Percentiles rank a stretch among this genome's conserved stretches.
These are phyloP conservation scores for Lepidium campestre DNA, from an alignment of 441 rosid genomes.

Conservation along the genomic window DNA sequence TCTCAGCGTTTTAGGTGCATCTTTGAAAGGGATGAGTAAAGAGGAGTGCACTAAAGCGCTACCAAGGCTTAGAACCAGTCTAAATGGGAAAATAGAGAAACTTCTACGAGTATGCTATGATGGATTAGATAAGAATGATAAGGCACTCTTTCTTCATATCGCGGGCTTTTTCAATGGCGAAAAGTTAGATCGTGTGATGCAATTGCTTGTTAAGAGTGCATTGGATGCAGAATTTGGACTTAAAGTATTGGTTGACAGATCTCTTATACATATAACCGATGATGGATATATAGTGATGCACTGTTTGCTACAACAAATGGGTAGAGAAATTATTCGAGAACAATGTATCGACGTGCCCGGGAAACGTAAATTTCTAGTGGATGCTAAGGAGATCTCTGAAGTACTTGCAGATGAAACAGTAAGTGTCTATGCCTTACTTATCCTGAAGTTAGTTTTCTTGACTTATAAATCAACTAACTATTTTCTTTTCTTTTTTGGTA, in stretches of 20 bases:
- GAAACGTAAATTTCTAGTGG: slow-evolving; percentile 32
- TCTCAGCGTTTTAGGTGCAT: slow-evolving; percentile 25
- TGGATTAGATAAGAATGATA: slow-evolving; percentile 13
- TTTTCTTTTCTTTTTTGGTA: background rate
- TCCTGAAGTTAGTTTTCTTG: background rate
- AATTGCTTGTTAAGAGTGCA: slow-evolving; percentile 10
- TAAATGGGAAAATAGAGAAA: background rate
- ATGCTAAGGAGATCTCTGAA: background rate
- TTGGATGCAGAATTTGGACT: slow-evolving; percentile 14
- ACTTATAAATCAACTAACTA: too few species aligned
- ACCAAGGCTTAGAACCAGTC: background rate
- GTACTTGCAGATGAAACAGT: slow-evolving; percentile 6
- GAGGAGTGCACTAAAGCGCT: slow-evolving; percentile 12
- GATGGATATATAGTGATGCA: slow-evolving; percentile 20
- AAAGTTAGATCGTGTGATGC: background rate
- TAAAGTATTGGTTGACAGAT: slow-evolving; percentile 3
- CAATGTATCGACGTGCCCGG: slow-evolving; percentile 27
- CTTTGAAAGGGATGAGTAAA: slow-evolving; percentile 5
- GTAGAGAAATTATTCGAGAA: slow-evolving; percentile 28
- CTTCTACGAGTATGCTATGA: slow-evolving; percentile 27
- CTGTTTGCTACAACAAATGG: slow-evolving; percentile 38
- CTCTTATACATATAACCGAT: background rate
- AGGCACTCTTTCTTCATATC: slow-evolving; percentile 28
- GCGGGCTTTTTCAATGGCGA: slow-evolving; percentile 14
- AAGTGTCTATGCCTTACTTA: background rate